Evolutionary conservation across 1,284 basidiomycete genomes (phyloP).

Genomic region (Cryptococcus sp.): DNA sequence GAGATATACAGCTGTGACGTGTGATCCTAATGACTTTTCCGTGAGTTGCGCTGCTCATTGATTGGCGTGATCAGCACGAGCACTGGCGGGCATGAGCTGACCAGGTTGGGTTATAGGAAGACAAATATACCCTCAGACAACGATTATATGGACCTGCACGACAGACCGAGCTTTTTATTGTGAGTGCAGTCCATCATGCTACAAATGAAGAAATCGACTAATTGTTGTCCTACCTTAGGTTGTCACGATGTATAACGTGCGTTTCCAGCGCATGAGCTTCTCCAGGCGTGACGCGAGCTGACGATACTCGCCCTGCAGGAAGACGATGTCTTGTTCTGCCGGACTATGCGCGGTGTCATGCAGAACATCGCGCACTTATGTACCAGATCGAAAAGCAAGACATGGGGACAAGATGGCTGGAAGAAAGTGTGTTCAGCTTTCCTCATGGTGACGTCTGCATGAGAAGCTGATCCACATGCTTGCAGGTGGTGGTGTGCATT

Average conservation of each 20-base stretch:
- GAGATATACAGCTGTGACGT: slow-evolving; percentile 91
- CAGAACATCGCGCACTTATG: slow-evolving; percentile 63
- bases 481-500: slow-evolving; percentile 58
- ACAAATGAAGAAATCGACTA: background rate
- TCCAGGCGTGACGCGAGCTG: background rate
- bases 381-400: slow-evolving; percentile 64
- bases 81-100: background rate
- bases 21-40: slow-evolving; percentile 87
- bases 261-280: slow-evolving; percentile 5
- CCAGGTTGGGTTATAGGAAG: slow-evolving; percentile 44
- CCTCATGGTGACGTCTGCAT: slow-evolving; percentile 1
- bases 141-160: slow-evolving; percentile 75
- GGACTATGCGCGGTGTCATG: slow-evolving; percentile 91
- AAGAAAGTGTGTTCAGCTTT: slow-evolving; percentile 68
- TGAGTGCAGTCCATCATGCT: slow-evolving; percentile 19
- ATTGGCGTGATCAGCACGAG: background rate
- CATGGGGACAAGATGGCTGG: slow-evolving; percentile 96
- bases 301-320: slow-evolving; percentile 50
- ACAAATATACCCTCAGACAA: slow-evolving; percentile 78
- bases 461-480: slow-evolving; percentile 28
- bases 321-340: slow-evolving; percentile 72
- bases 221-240: slow-evolving; percentile 46
- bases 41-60: slow-evolving; percentile 23
- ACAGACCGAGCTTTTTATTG: slow-evolving; percentile 76
- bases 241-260: slow-evolving; percentile 72